These are phyloP conservation scores for Beauveria australis DNA, from an alignment of 2,329 filamentous ascomycete species.

Conservation along the genomic window DNA sequence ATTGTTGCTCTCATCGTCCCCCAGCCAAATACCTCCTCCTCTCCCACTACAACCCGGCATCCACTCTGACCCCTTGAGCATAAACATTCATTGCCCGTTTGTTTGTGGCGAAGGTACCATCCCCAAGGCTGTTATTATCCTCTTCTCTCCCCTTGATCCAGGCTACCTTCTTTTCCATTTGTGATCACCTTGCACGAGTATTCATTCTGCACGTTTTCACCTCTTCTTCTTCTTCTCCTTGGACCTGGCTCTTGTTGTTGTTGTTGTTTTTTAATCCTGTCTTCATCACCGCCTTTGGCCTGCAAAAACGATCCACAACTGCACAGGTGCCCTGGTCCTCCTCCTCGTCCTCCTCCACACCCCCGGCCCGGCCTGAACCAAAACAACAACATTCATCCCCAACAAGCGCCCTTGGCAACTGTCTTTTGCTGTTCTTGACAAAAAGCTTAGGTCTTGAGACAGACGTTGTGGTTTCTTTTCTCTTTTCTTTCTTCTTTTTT, in stretches of 20 bases:
- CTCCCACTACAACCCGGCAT: constrained; percentile 13
- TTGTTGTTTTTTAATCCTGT: background rate
- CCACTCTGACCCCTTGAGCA: background rate
- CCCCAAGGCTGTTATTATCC: background rate
- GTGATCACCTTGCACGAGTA: too few species aligned
- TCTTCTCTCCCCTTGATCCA: background rate
- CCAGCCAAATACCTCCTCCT: constrained; percentile 12
- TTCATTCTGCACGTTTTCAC: too few species aligned
- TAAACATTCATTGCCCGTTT: constrained; percentile 1
- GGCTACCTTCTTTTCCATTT: background rate
- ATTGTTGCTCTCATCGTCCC: background rate
- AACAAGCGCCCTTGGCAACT: background rate
- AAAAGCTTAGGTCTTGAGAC: too few species aligned
- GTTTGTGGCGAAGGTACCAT: constrained; percentile 9
- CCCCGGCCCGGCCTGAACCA: background rate
- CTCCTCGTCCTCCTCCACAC: background rate
- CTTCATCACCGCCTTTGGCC: constrained; percentile 7
- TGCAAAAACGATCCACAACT: background rate
- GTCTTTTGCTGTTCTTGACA: background rate
- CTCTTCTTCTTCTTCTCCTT: background rate
- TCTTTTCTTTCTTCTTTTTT: background rate
- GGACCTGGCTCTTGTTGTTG: background rate
- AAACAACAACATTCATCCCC: constrained; percentile 6
- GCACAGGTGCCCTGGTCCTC: constrained; percentile 3
- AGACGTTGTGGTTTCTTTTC: background rate